phyloP scores from a whole-genome alignment of 148 eudicot species.

The Rhododendron molle region DNA sequence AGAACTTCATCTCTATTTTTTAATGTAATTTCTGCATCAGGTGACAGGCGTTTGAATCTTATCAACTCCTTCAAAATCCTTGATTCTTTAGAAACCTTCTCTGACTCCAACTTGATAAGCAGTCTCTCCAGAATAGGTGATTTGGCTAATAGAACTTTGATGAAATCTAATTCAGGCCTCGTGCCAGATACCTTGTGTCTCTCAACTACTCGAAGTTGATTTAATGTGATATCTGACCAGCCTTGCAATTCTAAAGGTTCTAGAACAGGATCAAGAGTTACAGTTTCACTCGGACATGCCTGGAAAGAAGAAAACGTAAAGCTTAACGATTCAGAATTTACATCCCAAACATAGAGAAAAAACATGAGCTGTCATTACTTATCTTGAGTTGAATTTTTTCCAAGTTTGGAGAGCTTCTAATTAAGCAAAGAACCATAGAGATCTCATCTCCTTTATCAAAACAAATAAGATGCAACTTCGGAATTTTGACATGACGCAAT shows the following conservation, averaged over 20 bases:
- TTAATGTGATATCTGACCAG: not conserved
- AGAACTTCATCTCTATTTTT: too few species aligned
- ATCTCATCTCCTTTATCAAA: not conserved
- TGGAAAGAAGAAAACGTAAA: not conserved
- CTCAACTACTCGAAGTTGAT: not conserved
- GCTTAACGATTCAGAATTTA: too few species aligned
- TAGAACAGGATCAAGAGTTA: not conserved
- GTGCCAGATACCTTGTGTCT: not conserved
- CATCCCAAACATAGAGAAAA: not conserved
- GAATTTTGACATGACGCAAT: not conserved
- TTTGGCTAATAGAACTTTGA: not conserved
- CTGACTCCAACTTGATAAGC: not conserved
- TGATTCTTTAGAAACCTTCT: not conserved
- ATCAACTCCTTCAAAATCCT: not conserved
- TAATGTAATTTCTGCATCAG: not conserved
- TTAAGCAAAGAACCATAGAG: not conserved
- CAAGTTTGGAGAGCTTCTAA: not conserved
- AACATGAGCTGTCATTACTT: not conserved
- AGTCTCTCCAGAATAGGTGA: not conserved
- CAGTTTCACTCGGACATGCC: not conserved
- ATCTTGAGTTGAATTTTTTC: not conserved
- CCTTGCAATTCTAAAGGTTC: not conserved
- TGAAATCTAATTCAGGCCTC: not conserved
- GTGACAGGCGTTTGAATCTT: not conserved
- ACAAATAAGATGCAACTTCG: not conserved